Evolutionary conservation across 108 stramenopile genomes (phyloP), one percentile per base, ranked within the genome.

Genomic region (Nitzschia sp.): DNA sequence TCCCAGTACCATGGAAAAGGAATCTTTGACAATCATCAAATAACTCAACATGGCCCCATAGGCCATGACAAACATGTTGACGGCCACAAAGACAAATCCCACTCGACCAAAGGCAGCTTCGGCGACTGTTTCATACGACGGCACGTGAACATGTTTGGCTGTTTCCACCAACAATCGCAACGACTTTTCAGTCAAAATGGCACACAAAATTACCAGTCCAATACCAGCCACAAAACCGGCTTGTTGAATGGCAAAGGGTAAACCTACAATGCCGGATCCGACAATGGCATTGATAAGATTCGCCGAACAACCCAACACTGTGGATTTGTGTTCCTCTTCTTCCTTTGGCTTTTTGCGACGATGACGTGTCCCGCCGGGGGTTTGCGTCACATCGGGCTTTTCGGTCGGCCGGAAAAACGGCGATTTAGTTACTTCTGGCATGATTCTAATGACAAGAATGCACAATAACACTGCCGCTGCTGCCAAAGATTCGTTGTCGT

Each of bases 271-370:
- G 0, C 95, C 95, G 25, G 82, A 75, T 3, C 95, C 95, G 23
- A 96, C 87, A 53, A 96, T 91, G 25, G 87, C 81, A 83, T 93
- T 93, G 62, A 94, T 70, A 18, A 96, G 49, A 68, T 96, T 96
- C 45, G 85, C 74, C 3, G 84, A 57, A 31, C 90, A 88, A n/a
- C 91, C 92, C 26, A 80, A 36, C 1, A 92, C 36, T 25, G 80
- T 68, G 3, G 86, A 86, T 61, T 88, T 93, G 58, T 82, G 60
- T 70, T 94, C 93, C 30, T 72, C 60, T 19, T 68, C 53, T 3
- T 23, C 38, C 17, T 56, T 45, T 21, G 51, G 31, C 48, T 64
- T 56, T 28, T 62, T 45, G 1, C 58, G 64, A 6, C 55, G 75
- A 23, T 45, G 51, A 15, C 30, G 24, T 9, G 64, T 54, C 30